These are phyloP conservation scores for Podochytrium sp. DNA, from an alignment of 192 early-diverging fungal species.

Conservation along the genomic window DNA sequence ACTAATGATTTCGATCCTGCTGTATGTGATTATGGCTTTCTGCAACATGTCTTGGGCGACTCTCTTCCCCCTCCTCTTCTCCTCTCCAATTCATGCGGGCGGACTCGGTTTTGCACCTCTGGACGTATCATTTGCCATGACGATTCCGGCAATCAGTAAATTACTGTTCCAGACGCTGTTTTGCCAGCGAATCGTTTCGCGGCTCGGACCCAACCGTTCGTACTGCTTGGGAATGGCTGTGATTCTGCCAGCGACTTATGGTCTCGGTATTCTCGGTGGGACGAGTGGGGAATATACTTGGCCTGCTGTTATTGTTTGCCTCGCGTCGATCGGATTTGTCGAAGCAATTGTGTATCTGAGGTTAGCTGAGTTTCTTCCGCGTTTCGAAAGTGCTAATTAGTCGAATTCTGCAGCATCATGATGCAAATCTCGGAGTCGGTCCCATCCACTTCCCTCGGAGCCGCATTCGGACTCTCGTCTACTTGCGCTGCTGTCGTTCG, in stretches of 20 bases:
- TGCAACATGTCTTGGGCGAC: slow-evolving; percentile 48
- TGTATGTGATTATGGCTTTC: slow-evolving; percentile 47
- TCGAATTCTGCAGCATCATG: background rate
- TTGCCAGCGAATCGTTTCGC: slow-evolving; percentile 25
- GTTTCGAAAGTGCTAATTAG: background rate
- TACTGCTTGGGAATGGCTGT: slow-evolving; percentile 31
- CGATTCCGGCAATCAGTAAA: slow-evolving; percentile 38
- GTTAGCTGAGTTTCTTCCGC: background rate
- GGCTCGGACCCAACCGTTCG: slow-evolving; percentile 9
- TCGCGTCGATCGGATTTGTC: slow-evolving; percentile 38
- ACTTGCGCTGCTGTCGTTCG: background rate
- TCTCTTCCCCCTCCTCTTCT: slow-evolving; percentile 47
- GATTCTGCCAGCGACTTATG: slow-evolving; percentile 22
- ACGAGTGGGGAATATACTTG: background rate
- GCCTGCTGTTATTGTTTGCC: background rate
- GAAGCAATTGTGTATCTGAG: slow-evolving; percentile 40
- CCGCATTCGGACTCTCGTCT: slow-evolving; percentile 4
- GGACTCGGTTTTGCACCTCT: slow-evolving; percentile 31
- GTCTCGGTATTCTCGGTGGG: slow-evolving; percentile 19
- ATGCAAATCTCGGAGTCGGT: slow-evolving; percentile 1
- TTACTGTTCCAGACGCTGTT: slow-evolving; percentile 40
- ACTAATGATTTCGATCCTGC: slow-evolving; percentile 30
- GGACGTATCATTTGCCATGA: slow-evolving; percentile 30
- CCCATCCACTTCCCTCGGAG: background rate
- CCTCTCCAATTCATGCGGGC: slow-evolving; percentile 19